Conservation (phyloP, 208 protist genomes). For the Trypanosomatidae sp. region DNA sequence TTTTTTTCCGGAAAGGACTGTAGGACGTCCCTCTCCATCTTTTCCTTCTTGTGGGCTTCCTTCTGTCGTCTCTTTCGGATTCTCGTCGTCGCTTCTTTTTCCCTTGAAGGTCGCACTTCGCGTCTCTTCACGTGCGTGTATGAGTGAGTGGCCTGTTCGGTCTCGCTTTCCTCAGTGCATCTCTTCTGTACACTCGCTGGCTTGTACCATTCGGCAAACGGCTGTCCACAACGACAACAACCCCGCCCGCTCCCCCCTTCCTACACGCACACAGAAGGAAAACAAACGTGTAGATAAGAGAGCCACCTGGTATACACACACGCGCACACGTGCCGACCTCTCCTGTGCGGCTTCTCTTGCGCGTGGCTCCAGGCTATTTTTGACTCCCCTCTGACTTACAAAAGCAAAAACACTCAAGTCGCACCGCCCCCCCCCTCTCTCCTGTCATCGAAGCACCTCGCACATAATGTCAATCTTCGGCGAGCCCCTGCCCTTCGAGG, state of each 20-base stretch:
- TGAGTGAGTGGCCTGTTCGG: neutral
- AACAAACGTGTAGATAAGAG: slow-evolving; percentile 14
- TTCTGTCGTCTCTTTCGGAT: neutral
- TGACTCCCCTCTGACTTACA: neutral
- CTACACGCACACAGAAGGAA: neutral
- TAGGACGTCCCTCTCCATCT: neutral
- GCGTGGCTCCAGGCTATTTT: neutral
- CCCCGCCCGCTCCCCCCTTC: neutral
- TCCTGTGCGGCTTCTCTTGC: neutral
- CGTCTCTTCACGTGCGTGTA: neutral
- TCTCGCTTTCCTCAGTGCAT: neutral
- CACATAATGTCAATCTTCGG: slow-evolving; percentile 82
- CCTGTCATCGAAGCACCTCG: neutral
- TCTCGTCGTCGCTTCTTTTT: neutral
- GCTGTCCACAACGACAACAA: neutral
- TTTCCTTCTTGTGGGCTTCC: neutral
- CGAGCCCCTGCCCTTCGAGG: slow-evolving; percentile 79
- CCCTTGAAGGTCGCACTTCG: neutral
- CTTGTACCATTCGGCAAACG: neutral
- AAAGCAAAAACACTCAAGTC: slow-evolving; percentile 1
- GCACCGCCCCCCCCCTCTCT: neutral
- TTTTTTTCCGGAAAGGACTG: neutral
- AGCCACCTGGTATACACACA: slow-evolving; percentile 2
- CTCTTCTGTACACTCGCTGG: neutral
- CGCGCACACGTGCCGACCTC: neutral